Base-by-base conservation (phyloP, 768 basidiomycete genomes). In the Suillus paluster region DNA sequence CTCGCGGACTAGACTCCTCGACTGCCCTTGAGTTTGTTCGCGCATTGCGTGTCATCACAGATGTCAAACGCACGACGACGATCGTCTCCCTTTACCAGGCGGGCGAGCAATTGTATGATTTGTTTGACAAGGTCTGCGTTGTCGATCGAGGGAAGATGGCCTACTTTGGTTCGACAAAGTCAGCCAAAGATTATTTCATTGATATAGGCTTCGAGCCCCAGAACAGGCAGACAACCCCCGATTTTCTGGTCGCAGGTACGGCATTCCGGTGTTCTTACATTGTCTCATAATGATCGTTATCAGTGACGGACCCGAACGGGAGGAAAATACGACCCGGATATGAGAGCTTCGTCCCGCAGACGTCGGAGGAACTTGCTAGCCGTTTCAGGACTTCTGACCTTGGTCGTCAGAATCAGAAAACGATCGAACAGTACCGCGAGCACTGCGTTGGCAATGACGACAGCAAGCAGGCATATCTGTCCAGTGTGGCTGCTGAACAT, bases 11-110 rank as follows among this genome's bases (percentile, higher is more conserved):
- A 44, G 87, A 88, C 65, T 80, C 90, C 0, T 86, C 85, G 17
- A 92, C 90, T 5, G 90, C 90, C 15, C 75, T 88, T 39, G 90
- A 93, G 70, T 92, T 88, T 66, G 87, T 87, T 42, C 86, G 84
- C 53, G 86, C 88, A 1, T 75, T 92, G 21, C 83, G 90, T 9
- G 84, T 88, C 44, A 80, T 85, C 1, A 91, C 91, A 1, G 86
- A 91, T 68, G 73, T 83, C 12, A 73, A 77, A 63, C 72, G 75
- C 30, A 59, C 74, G 39, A 71, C 88, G 4, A 92, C 89, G 2
- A 84, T 94, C 60, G 90, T 93, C 25, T 89, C 91, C 2, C 86
- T 95, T 42, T 95, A 95, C 74, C 93, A 95, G 72, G 93, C 92
- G 5, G 87, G 89, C 58, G 91, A 94, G 71, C 79, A 79, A 2